Evolutionary conservation across 2,329 filamentous ascomycete species (phyloP).

Genomic region (Neonectria magnoliae): DNA sequence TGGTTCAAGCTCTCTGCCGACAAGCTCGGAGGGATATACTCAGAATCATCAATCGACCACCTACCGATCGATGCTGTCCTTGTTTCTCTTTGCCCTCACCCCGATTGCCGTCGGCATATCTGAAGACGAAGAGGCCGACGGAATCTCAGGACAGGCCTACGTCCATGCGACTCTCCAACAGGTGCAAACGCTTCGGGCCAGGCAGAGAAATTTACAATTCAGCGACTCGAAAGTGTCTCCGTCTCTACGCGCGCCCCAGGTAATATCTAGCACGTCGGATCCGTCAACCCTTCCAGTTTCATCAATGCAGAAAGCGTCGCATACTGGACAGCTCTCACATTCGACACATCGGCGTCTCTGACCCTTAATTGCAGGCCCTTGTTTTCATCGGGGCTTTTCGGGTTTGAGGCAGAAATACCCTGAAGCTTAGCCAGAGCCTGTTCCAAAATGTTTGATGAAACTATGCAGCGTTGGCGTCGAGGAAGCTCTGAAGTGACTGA

Average conservation of each 20-base stretch:
- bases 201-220: constrained; percentile 52
- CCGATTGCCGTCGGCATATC: constrained; percentile 52
- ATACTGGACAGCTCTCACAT: constrained; percentile 55
- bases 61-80: constrained; percentile 53
- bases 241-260: constrained; percentile 26
- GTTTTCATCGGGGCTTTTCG: constrained; percentile 51
- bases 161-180: constrained; percentile 54
- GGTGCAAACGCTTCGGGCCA: constrained; percentile 51
- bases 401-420: constrained; percentile 44
- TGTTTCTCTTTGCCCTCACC: constrained; percentile 53
- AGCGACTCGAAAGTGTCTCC: constrained; percentile 52
- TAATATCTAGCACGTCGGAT: constrained; percentile 39
- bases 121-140: constrained; percentile 53
- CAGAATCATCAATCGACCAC: constrained; percentile 52
- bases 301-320: constrained; percentile 51
- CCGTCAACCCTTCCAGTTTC: constrained; percentile 45
- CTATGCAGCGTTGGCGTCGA: constrained; percentile 38
- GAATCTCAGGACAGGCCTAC: constrained; percentile 52
- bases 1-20: constrained; percentile 47
- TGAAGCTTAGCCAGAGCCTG: constrained; percentile 44
- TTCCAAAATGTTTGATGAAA: constrained; percentile 45
- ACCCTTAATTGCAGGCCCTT: constrained; percentile 53
- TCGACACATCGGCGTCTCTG: constrained; percentile 53
- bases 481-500: constrained; percentile 43
- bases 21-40: constrained; percentile 51